Base-by-base conservation (phyloP, 257 asterid species). In the Haberlea rhodopensis region DNA sequence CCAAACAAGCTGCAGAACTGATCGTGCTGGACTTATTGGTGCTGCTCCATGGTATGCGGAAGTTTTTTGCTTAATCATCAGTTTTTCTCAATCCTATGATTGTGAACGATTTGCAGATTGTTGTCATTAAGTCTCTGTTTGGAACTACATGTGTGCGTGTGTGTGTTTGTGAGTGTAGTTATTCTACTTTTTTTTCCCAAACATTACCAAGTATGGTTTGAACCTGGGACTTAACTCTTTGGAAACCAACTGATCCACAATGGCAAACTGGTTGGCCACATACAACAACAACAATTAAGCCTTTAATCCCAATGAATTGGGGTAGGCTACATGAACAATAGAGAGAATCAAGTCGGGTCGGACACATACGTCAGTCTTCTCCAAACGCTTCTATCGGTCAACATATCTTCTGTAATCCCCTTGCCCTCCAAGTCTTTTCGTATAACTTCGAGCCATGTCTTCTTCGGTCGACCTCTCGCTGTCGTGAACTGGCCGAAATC, bases 1-100 rank as follows among this genome's bases (percentile, higher is more conserved):
- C 37, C 67, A 62, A 46, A 10, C 26, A 0, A 62, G 40, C 67
- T 62, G 67, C 67, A 43, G 67, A 43, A 62, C 67, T 10, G 67
- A 62, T 62, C 67, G 67, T 25, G 5, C 67, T 62, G 67, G 67
- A 13, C 67, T 62, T 62, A 27, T 62, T 62, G 57, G 25, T 15
- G 57, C 57, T 46, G 67, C 67, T 62, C 67, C 67, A 45, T 62
- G 67, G 67, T 62, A 46, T 21, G 57, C 43, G 16, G 23, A 25
- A 13, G 28, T 26, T 46, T n/a, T 24, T 43, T 56, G 19, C 20
- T 55, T 27, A 43, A 43, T 43, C 19, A 43, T 15, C 51, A 43
- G 51, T 5, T 16, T 15, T 43, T 5, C 20, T 5, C 5, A 16
- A 43, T 15, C 20, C 8, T 43, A 5, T 43, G 19, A 15, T 43